A percentile compares a stretch with the other conserved stretches of the same genome.
phyloP scores from a whole-genome alignment of 768 basidiomycete species.

The Hericium alpestre region DNA sequence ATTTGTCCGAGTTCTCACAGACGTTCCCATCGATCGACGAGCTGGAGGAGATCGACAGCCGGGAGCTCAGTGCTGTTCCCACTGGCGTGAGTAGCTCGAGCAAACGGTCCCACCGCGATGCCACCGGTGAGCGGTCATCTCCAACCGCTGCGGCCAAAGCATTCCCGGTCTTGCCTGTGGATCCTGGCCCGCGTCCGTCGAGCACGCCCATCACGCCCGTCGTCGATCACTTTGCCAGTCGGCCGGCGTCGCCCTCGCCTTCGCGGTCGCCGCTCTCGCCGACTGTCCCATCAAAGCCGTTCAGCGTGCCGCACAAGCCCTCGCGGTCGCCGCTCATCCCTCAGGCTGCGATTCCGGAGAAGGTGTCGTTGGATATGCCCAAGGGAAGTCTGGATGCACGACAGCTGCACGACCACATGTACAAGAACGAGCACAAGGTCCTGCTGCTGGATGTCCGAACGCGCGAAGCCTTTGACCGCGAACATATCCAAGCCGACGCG shows the following conservation, averaged over 20 bases:
- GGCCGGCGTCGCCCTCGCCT: conserved; percentile 39
- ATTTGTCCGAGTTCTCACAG: conserved; percentile 48
- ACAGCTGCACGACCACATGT: conserved; percentile 24
- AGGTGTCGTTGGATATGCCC: conserved; percentile 15
- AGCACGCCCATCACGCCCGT: conserved; percentile 61
- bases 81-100: conserved; percentile 23
- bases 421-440: conserved; percentile 53
- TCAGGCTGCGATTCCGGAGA: conserved; percentile 17
- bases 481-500: conserved; percentile 57
- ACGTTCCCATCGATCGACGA: conserved; percentile 75
- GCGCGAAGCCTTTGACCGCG: conserved; percentile 64
- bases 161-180: conserved; percentile 35
- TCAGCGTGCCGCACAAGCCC: conserved; percentile 27
- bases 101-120: conserved; percentile 20
- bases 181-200: conserved; percentile 47
- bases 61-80: conserved; percentile 40
- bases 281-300: conserved; percentile 27
- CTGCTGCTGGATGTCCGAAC: conserved; percentile 78
- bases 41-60: conserved; percentile 44
- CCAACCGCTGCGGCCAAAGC: conserved; percentile 13
- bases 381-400: conserved; percentile 21
- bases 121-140: conserved; percentile 3
- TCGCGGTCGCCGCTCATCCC: conserved; percentile 29
- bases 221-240: conserved; percentile 44
- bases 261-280: conserved; percentile 12